A percentile compares a stretch with the other conserved stretches of the same genome.
Evolutionary conservation across 805 yeast species (phyloP).

Genomic region (Saturnispora quitensis): DNA sequence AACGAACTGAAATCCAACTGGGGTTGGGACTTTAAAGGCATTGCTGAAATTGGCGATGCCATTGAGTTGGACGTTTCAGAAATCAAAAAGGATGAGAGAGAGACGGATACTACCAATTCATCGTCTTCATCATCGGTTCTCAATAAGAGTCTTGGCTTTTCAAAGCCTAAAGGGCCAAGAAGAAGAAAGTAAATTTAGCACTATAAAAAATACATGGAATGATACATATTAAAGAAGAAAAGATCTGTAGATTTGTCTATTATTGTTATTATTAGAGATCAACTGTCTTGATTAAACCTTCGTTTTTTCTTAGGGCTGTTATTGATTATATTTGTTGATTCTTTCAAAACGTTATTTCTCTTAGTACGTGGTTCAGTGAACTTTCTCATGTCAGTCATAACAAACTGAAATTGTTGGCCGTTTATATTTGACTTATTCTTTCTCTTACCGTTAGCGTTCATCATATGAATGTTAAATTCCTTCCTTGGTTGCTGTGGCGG

Average conservation of each 20-base stretch:
- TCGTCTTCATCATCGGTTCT: not conserved
- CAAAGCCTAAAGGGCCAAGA: constrained; percentile 68
- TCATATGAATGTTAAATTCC: not conserved
- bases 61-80: constrained; percentile 53
- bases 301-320: not conserved
- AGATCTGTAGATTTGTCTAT: not conserved
- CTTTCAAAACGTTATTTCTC: constrained; percentile 4
- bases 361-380: constrained; percentile 7
- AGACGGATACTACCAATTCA: not conserved
- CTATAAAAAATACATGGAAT: not conserved
- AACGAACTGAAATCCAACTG: constrained; percentile 35
- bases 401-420: constrained; percentile 10
- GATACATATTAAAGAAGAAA: not conserved
- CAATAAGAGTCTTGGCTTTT: constrained; percentile 29
- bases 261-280: not conserved
- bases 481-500: not conserved
- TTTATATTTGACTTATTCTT: not conserved
- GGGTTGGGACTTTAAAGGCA: constrained; percentile 33
- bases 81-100: constrained; percentile 19
- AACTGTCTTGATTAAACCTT: not conserved
- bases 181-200: constrained; percentile 28
- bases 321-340: constrained; percentile 10
- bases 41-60: constrained; percentile 65
- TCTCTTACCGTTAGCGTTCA: not conserved
- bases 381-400: constrained; percentile 13